Conservation (phyloP, 441 rosid genomes). For the Viola pubescens region DNA sequence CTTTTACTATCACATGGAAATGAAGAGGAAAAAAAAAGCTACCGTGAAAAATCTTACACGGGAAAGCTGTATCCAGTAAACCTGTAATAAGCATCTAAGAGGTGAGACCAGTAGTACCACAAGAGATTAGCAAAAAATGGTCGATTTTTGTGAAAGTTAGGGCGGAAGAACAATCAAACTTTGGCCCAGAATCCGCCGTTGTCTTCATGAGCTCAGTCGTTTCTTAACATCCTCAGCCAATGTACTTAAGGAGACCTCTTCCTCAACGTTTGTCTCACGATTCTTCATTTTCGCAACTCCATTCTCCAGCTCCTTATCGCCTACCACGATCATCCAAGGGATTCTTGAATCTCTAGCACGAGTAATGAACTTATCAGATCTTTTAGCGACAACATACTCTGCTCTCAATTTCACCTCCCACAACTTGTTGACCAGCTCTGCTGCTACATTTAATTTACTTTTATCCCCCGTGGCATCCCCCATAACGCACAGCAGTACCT, state of each 20-base stretch:
- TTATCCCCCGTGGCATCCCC: constrained; percentile 51
- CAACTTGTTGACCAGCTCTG: constrained; percentile 56
- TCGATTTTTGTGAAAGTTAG: background rate
- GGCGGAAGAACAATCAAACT: background rate
- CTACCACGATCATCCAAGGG: constrained; percentile 71
- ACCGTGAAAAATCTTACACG: too few relatives aligned
- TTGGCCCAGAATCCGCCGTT: background rate
- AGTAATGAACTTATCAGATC: constrained; percentile 51
- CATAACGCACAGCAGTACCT: constrained; percentile 50
- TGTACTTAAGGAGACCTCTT: constrained; percentile 36
- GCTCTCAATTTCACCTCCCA: constrained; percentile 63
- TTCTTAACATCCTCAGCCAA: constrained; percentile 37
- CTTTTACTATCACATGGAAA: too few relatives aligned
- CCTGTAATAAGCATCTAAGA: too few relatives aligned
- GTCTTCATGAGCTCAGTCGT: constrained; percentile 21
- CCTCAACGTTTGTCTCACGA: constrained; percentile 41
- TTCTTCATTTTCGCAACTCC: constrained; percentile 58
- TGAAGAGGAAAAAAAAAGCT: too few relatives aligned
- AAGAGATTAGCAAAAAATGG: too few relatives aligned
- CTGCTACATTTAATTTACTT: constrained; percentile 40
- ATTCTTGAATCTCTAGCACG: constrained; percentile 39
- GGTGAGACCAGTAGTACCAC: too few relatives aligned
- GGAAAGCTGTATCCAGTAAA: too few relatives aligned
- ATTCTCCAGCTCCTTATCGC: constrained; percentile 50
- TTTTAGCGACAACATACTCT: constrained; percentile 52